These are phyloP conservation scores for Exophiala phaeomuriformis DNA, from an alignment of 2,329 filamentous ascomycete genomes.

Conservation along the genomic window DNA sequence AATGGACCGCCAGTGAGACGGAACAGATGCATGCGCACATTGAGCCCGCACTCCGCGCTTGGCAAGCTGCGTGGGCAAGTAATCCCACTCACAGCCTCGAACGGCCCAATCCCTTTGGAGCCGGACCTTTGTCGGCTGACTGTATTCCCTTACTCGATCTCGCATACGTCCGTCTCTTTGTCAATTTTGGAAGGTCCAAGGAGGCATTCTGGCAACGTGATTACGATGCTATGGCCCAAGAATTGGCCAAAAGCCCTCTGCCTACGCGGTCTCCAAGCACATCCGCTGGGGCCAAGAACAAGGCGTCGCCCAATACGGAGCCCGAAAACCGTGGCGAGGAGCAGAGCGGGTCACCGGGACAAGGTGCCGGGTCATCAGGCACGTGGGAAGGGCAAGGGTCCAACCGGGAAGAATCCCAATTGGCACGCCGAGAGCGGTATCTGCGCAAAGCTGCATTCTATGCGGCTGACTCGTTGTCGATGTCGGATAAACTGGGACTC, in stretches of 20 bases:
- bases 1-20: conserved; percentile 87
- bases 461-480: conserved; percentile 81
- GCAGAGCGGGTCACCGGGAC: conserved; percentile 28
- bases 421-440: conserved; percentile 73
- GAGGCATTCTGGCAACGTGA: conserved; percentile 92
- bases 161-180: conserved; percentile 85
- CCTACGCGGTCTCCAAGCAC: conserved; percentile 62
- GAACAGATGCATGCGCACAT: conserved; percentile 95
- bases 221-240: conserved; percentile 84
- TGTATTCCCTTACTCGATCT: conserved; percentile 85
- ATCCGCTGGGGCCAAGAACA: conserved; percentile 19
- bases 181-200: conserved; percentile 85
- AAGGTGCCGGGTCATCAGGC: conserved; percentile 29
- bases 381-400: conserved; percentile 1
- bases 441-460: conserved; percentile 92
- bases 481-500: conserved; percentile 77
- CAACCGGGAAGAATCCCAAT: conserved; percentile 32
- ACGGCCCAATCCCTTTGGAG: conserved; percentile 73
- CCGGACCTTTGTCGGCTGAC: conserved; percentile 77
- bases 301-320: conserved; percentile 13
- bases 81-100: conserved; percentile 79
- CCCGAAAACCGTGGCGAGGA: conserved; percentile 44
- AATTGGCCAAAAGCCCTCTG: conserved; percentile 70
- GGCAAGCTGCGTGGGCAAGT: conserved; percentile 86
- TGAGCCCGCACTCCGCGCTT: conserved; percentile 85